phyloP scores from a whole-genome alignment of 441 rosid species.

The Capsella rubella region DNA sequence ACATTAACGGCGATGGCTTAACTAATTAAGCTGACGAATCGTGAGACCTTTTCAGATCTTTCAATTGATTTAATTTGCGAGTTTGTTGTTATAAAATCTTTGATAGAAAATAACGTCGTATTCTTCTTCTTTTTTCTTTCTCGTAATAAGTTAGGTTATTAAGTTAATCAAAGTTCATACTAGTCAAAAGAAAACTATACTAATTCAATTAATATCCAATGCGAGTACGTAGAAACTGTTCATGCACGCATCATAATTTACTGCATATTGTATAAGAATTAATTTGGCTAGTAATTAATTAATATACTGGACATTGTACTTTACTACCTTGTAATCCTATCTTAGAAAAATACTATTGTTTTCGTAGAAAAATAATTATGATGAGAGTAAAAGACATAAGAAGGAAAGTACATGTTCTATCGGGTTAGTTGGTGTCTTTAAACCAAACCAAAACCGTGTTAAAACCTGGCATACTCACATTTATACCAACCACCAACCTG shows the following conservation, averaged over 20 bases:
- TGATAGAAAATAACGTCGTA: neutral
- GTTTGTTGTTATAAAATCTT: neutral
- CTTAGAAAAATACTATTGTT: neutral
- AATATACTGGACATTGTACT: neutral
- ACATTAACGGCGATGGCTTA: slow-evolving; percentile 12
- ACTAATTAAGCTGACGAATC: neutral
- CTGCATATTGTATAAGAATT: neutral
- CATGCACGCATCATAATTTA: neutral
- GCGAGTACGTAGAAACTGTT: neutral
- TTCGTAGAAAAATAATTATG: neutral
- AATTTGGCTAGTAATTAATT: neutral
- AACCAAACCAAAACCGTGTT: slow-evolving; percentile 49
- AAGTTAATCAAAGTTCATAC: neutral
- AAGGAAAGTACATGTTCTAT: slow-evolving; percentile 32
- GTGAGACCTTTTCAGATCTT: neutral
- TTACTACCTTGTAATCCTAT: neutral
- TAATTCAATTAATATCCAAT: neutral
- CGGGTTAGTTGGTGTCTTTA: slow-evolving; percentile 31
- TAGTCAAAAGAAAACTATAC: neutral
- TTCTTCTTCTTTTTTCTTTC: too few species aligned
- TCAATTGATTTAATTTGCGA: neutral
- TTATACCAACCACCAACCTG: slow-evolving; percentile 48
- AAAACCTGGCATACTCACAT: slow-evolving; percentile 46
- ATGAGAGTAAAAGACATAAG: slow-evolving; percentile 23
- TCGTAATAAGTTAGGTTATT: neutral